Base-by-base conservation (phyloP, 176 grass and related monocot genomes). In the Cenchrus purpureus region DNA sequence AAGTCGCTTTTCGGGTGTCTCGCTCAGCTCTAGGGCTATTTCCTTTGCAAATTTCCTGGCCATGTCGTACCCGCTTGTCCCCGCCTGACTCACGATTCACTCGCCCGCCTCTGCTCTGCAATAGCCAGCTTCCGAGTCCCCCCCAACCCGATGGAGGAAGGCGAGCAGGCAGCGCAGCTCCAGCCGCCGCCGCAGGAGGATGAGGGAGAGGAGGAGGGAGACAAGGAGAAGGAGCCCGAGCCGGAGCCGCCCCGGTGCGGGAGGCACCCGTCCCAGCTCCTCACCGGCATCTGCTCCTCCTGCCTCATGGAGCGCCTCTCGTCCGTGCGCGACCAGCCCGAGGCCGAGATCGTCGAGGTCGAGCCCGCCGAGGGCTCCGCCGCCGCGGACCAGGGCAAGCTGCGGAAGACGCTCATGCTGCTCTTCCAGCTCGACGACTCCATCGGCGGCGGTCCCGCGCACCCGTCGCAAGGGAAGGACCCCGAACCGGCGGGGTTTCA, bases 371-470 rank as follows among this genome's bases (percentile, higher is more conserved):
- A 19, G 29, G 9, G 42, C 37, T 4, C 67, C 70, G 76, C 65
- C 52, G 78, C 76, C 50, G 49, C 49, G 28, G 72, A 69, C 80
- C 49, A 65, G 49, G 56, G 88, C 83, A 94, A 77, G 77, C 79
- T 83, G 64, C 91, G 94, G 73, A 97, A 65, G 81, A 99, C 94
- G 55, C 92, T 99, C 67, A 93, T 88, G 74, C 89, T 92, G 55
- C 86, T 97, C 76, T 99, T 99, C 84, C 91, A 99, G 84, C 81
- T 94, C 43, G 97, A 99, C 74, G 97, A 98, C 84, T 89, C 76
- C 46, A 17, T 32, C 34, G 16, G 63, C 63, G 73, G 37, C 28
- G 29, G 70, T 32, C 37, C 22, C 13, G 25, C 10, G 50, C 50
- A 60, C 40, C 60, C 79, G 11, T 60, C 86, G 58, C 70, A 73